phyloP scores from a whole-genome alignment of 352 stramenopile species.

The Pythium guiyangense region DNA sequence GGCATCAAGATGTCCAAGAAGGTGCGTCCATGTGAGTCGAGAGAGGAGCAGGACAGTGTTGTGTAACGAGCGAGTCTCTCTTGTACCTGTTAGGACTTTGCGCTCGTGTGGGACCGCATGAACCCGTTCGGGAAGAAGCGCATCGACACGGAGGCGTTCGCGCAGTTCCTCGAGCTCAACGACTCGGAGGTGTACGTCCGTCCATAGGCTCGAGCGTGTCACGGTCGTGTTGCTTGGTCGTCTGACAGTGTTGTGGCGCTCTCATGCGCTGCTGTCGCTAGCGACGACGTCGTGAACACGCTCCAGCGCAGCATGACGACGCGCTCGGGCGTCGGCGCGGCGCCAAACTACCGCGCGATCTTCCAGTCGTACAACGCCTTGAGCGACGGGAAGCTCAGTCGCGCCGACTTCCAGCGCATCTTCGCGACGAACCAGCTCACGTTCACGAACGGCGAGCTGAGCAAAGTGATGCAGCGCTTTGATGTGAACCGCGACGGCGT shows the following conservation, averaged over 20 bases:
- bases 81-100: slow-evolving; percentile 35
- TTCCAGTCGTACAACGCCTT: slow-evolving; percentile 77
- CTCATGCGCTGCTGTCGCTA: slow-evolving; percentile 14
- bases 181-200: slow-evolving; percentile 67
- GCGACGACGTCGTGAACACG: slow-evolving; percentile 57
- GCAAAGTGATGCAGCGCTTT: slow-evolving; percentile 78
- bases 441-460: slow-evolving; percentile 65
- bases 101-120: slow-evolving; percentile 64
- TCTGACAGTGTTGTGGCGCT: neutral
- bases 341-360: slow-evolving; percentile 68
- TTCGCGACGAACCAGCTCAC: slow-evolving; percentile 64
- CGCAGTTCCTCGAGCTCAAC: slow-evolving; percentile 67
- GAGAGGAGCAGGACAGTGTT: neutral
- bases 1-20: slow-evolving; percentile 76
- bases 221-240: neutral
- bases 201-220: too few species aligned
- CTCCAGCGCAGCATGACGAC: slow-evolving; percentile 70
- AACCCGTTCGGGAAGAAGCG: slow-evolving; percentile 53
- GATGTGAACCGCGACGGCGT: slow-evolving; percentile 73
- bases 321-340: slow-evolving; percentile 44
- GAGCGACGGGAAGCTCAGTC: slow-evolving; percentile 56
- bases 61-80: too few species aligned
- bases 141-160: slow-evolving; percentile 50
- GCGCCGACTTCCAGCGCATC: slow-evolving; percentile 69
- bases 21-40: slow-evolving; percentile 19